Base-by-base conservation (phyloP, 2,329 filamentous ascomycete genomes). In the Dendryphion nanum region DNA sequence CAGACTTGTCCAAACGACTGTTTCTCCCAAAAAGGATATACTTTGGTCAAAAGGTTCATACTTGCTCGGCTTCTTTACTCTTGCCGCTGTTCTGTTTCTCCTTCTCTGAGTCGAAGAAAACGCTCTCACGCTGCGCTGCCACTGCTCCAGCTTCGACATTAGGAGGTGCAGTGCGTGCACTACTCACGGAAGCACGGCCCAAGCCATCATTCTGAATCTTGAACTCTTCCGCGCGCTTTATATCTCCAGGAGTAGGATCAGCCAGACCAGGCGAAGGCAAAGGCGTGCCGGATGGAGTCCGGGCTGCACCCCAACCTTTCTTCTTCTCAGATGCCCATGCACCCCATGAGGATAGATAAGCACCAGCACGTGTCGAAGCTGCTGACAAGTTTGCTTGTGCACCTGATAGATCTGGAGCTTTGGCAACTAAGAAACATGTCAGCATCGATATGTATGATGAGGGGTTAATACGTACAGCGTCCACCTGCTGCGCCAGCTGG, bases 271-370 rank as follows among this genome's bases (percentile, higher is more conserved):
- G 53, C 0, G 54, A 50, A 4, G 40, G 43, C 1, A 53, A 40
- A 1, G 57, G 57, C 17, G 57, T 60, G 3, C 40, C 33, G 2
- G 40, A 47, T 2, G 47, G 28, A 33, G 42, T 55, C 7, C 42
- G 37, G 4, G 42, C 41, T 1, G 53, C 49, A 14, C 18, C 40
- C 62, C 62, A 66, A 2, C 59, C 60, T 31, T 60, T 63, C 30
- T 83, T 86, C 69, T 90, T 91, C 69, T 93, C 86, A 34, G 82
- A 82, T 4, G 80, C 80, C 80, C 80, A 83, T 1, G 72, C 64
- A 4, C 79, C 74, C 80, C 80, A 83, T 0, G 77, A 81, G 38
- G 75, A 81, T 34, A 84, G 63, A 51, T 83, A 84, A 1, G 81
- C 76, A 13, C 78, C 71, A n/a, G 80, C 80, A 26, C 73, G 69